Conservation (phyloP, 345 rosid species). For the Trapa incisa region DNA sequence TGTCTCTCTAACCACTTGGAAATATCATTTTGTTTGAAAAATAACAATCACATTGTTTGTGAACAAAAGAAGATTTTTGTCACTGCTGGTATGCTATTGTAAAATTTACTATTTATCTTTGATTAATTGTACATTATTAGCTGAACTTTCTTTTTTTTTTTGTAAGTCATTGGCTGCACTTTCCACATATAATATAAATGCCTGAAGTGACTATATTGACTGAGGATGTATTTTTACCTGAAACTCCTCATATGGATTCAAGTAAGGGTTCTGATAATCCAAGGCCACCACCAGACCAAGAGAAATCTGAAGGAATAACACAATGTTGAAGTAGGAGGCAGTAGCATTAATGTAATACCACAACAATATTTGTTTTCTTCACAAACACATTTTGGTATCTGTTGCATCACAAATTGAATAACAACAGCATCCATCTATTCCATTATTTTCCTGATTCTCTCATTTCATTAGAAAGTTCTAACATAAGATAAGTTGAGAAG, state of each 20-base stretch:
- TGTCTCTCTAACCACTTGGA: too few relatives aligned
- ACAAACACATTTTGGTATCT: neutral
- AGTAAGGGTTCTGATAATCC: slow-evolving; percentile 72
- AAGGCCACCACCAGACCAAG: slow-evolving; percentile 83
- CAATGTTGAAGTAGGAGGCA: neutral
- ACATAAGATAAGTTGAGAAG: neutral
- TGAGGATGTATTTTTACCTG: slow-evolving; percentile 37
- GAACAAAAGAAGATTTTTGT: neutral
- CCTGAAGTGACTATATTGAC: neutral
- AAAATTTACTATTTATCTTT: neutral
- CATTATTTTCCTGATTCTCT: neutral
- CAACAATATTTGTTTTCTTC: neutral
- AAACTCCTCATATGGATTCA: slow-evolving; percentile 86
- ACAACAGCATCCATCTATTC: neutral
- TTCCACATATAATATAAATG: too few relatives aligned
- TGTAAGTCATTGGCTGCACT: too few relatives aligned
- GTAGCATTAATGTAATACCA: neutral
- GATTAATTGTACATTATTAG: neutral
- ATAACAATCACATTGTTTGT: neutral
- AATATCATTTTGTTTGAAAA: too few relatives aligned
- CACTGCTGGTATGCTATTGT: neutral
- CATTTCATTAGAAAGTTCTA: neutral
- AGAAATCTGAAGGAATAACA: slow-evolving; percentile 39
- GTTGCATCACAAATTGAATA: neutral
- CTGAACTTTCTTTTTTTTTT: too few relatives aligned